Evolutionary conservation across 2,329 filamentous ascomycete genomes (phyloP).

Genomic region (Diplocarpon rosae): DNA sequence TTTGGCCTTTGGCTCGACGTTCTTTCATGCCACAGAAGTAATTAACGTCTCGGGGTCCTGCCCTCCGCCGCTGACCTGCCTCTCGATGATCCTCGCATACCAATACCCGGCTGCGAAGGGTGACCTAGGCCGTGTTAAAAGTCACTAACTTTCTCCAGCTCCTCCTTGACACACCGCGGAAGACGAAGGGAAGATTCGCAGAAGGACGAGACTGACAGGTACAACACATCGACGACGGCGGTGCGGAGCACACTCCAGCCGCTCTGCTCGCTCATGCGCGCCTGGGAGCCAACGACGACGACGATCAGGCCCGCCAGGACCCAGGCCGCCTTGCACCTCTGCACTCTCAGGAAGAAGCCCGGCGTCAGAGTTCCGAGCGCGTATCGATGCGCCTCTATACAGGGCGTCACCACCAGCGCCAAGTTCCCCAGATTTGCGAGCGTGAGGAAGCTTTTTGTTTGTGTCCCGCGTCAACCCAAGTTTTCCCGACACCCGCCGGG

Average conservation of each 20-base stretch:
- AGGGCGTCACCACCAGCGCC: neutral
- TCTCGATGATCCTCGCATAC: constrained; percentile 1
- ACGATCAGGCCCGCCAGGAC: neutral
- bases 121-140: neutral
- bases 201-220: neutral
- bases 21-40: neutral
- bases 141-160: too few relatives aligned
- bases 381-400: constrained; percentile 1
- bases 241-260: neutral
- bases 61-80: neutral
- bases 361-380: neutral
- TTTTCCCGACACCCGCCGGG: too few relatives aligned
- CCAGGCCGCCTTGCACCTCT: constrained; percentile 2
- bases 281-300: neutral
- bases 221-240: neutral
- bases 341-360: neutral
- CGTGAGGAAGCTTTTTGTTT: neutral
- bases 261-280: neutral
- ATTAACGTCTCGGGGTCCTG: neutral
- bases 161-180: neutral
- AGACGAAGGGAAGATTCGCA: neutral
- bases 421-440: neutral
- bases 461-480: neutral
- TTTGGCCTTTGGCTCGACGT: neutral
- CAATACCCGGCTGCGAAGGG: neutral